Evolutionary conservation across 2,329 filamentous ascomycete genomes (phyloP).

Genomic region (Fusarium siculi): DNA sequence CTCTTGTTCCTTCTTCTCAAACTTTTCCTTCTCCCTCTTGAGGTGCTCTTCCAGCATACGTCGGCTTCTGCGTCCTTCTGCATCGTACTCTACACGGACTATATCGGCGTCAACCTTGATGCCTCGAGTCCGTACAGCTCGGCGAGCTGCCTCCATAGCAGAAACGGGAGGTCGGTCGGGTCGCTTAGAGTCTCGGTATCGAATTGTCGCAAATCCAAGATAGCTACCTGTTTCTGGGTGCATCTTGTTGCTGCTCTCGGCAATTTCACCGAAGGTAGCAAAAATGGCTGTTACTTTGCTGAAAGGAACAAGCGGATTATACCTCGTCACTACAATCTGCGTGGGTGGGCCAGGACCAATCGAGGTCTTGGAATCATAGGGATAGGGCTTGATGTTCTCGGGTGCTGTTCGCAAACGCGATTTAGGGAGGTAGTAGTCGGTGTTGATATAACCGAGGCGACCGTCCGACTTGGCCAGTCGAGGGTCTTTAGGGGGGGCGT

Average conservation of each 20-base stretch:
- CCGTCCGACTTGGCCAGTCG: conserved; percentile 76
- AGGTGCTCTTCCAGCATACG: conserved; percentile 81
- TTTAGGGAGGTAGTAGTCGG: conserved; percentile 76
- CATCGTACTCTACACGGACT: conserved; percentile 88
- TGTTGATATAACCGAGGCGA: conserved; percentile 73
- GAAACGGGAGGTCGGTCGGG: conserved; percentile 60
- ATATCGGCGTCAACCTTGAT: conserved; percentile 81
- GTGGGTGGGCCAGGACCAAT: conserved; percentile 89
- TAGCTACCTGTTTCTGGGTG: conserved; percentile 95
- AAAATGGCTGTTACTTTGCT: conserved; percentile 81
- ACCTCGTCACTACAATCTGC: conserved; percentile 94
- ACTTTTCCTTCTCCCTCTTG: conserved; percentile 72
- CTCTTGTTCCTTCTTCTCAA: conserved; percentile 65
- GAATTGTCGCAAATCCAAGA: conserved; percentile 90
- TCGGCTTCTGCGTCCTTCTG: conserved; percentile 84
- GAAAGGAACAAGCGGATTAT: conserved; percentile 88
- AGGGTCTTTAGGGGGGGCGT: conserved; percentile 82
- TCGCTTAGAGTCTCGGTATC: conserved; percentile 79
- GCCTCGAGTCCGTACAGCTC: conserved; percentile 80
- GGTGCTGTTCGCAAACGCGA: conserved; percentile 76
- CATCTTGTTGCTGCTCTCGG: conserved; percentile 91
- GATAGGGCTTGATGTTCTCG: conserved; percentile 83
- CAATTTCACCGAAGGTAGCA: conserved; percentile 85
- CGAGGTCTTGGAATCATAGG: conserved; percentile 83
- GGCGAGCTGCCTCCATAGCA: conserved; percentile 83